These are phyloP conservation scores for Nicotiana knightiana DNA, from an alignment of 257 asterid species.

Conservation along the genomic window DNA sequence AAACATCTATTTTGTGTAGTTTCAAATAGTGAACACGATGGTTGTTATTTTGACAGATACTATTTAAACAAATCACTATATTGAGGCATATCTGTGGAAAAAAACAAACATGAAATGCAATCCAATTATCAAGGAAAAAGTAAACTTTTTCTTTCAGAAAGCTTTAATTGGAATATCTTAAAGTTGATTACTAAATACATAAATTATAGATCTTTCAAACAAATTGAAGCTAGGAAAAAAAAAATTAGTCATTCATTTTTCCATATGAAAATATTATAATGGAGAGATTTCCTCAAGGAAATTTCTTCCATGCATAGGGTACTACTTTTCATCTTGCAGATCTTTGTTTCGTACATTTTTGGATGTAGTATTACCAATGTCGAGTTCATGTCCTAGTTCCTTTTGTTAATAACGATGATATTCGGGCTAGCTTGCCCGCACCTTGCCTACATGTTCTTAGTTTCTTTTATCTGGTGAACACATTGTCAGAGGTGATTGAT, in stretches of 20 bases:
- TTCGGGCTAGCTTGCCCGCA: background rate
- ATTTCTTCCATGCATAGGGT: background rate
- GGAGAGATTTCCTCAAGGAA: background rate
- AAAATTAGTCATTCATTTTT: background rate
- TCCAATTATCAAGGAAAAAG: background rate
- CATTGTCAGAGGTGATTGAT: background rate
- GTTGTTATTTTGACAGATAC: background rate
- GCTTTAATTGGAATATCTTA: background rate
- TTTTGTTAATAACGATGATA: background rate
- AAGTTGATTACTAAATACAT: background rate
- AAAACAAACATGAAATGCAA: background rate
- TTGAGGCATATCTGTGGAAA: background rate
- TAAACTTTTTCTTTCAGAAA: background rate
- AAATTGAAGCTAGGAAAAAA: background rate
- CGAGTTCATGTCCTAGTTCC: background rate
- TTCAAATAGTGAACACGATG: background rate
- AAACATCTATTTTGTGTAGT: background rate
- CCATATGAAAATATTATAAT: background rate
- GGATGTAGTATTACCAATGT: background rate
- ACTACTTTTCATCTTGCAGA: background rate
- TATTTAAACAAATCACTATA: background rate
- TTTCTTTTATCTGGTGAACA: background rate
- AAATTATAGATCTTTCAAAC: background rate
- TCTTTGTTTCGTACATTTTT: background rate
- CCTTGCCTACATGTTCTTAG: background rate